These are phyloP conservation scores for Taphrina deformans DNA, from an alignment of 1,139 yeast species.

Conservation along the genomic window DNA sequence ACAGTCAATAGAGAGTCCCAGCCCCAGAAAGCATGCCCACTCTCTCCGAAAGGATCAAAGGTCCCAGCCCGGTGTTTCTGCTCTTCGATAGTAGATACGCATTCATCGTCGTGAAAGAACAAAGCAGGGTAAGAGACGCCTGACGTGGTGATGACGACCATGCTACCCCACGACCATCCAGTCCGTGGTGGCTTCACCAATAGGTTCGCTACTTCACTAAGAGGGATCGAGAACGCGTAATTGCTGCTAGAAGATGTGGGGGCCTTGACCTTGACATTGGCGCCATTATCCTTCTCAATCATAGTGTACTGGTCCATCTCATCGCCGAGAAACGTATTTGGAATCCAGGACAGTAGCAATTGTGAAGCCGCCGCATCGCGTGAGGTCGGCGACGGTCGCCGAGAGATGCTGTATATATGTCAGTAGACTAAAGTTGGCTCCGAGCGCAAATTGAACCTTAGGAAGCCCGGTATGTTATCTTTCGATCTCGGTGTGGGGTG, in stretches of 20 bases:
- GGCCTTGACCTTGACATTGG: constrained; percentile 11
- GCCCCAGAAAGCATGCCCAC: constrained; percentile 79
- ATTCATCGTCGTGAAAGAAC: constrained; percentile 89
- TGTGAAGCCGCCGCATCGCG: constrained; percentile 17
- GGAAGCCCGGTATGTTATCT: constrained; percentile 77
- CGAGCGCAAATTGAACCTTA: background rate
- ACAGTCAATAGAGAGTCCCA: constrained; percentile 68
- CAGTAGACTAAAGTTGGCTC: background rate
- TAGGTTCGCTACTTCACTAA: constrained; percentile 67
- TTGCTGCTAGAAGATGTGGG: constrained; percentile 41
- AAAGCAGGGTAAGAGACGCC: constrained; percentile 72
- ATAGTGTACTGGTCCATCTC: constrained; percentile 21
- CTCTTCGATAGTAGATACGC: constrained; percentile 67
- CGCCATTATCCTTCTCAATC: constrained; percentile 23
- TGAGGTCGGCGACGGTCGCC: constrained; percentile 29
- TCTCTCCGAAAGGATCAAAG: constrained; percentile 68
- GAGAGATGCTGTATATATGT: constrained; percentile 1
- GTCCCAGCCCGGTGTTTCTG: constrained; percentile 56
- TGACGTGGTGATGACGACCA: constrained; percentile 66
- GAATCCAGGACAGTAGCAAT: constrained; percentile 24
- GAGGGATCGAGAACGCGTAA: constrained; percentile 63
- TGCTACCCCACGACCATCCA: constrained; percentile 92
- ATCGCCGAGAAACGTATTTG: constrained; percentile 15
- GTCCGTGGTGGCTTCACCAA: constrained; percentile 79
- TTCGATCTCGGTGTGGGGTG: constrained; percentile 74